These are phyloP conservation scores for Globisporangium solare DNA, from an alignment of 352 stramenopile genomes.

Conservation along the genomic window DNA sequence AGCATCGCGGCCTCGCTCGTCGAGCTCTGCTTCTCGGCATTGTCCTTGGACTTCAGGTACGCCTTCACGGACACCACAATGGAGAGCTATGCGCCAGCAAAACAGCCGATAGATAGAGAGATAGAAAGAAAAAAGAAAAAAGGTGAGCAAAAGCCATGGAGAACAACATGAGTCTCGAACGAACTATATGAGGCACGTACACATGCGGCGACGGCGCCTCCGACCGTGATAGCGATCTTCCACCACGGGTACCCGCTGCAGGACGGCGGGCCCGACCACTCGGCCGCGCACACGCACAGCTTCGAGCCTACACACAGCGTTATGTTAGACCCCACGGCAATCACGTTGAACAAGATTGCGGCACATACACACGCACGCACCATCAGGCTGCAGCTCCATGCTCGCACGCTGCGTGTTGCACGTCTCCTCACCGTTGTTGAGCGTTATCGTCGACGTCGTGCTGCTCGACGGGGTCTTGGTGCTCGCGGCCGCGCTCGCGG, in stretches of 20 bases:
- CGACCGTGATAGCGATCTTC: slow-evolving; percentile 39
- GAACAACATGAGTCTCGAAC: too few relatives aligned
- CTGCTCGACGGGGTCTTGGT: not conserved
- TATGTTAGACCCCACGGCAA: too few relatives aligned
- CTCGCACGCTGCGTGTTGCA: slow-evolving; percentile 34
- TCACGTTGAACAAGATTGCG: too few relatives aligned
- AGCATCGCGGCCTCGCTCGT: slow-evolving; percentile 7
- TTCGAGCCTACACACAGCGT: slow-evolving; percentile 14
- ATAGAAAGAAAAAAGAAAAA: not conserved
- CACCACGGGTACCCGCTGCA: slow-evolving; percentile 37
- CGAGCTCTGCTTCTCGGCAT: slow-evolving; percentile 11
- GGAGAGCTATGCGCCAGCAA: slow-evolving; percentile 30
- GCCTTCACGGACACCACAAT: slow-evolving; percentile 28
- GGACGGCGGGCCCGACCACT: slow-evolving; percentile 36
- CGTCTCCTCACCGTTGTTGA: slow-evolving; percentile 15
- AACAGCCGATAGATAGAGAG: too few relatives aligned
- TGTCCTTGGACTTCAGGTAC: slow-evolving; percentile 20
- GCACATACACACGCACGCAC: slow-evolving; percentile 4
- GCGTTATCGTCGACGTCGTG: slow-evolving; percentile 1
- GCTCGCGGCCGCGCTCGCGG: not conserved
- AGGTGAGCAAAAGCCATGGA: too few relatives aligned
- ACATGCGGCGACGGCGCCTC: slow-evolving; percentile 31
- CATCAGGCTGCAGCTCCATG: slow-evolving; percentile 15
- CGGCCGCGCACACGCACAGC: slow-evolving; percentile 33
- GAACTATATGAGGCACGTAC: slow-evolving; percentile 13